A percentile compares a stretch with the other conserved stretches of the same genome.
These are phyloP conservation scores for Amanita polypyramis DNA, from an alignment of 768 basidiomycete species.

Conservation along the genomic window DNA sequence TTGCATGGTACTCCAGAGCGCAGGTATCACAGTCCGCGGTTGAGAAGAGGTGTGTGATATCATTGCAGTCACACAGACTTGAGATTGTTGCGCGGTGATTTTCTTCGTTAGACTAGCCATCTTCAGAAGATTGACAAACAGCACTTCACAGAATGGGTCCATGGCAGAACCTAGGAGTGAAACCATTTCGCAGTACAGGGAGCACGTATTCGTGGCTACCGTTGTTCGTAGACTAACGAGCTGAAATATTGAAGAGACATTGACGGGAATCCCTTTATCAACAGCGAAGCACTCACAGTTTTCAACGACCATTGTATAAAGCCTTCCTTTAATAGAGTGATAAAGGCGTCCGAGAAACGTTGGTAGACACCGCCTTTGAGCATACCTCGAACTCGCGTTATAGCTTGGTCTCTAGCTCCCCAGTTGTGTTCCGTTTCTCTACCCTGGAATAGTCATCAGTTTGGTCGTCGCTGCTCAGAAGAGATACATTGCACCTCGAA, in stretches of 20 bases:
- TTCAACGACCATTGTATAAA: constrained; percentile 80
- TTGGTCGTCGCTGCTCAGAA: background rate
- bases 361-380: constrained; percentile 74
- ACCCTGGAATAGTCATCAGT: constrained; percentile 39
- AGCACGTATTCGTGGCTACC: constrained; percentile 68
- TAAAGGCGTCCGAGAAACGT: constrained; percentile 66
- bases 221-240: constrained; percentile 86
- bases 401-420: constrained; percentile 67
- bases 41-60: constrained; percentile 62
- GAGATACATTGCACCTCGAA: constrained; percentile 55
- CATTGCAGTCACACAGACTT: constrained; percentile 56
- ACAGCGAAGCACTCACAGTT: constrained; percentile 42
- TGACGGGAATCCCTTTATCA: background rate
- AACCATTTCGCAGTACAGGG: constrained; percentile 69
- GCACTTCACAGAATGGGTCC: constrained; percentile 71
- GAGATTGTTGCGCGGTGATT: constrained; percentile 79
- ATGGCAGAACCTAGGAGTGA: constrained; percentile 51
- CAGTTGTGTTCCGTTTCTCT: constrained; percentile 97
- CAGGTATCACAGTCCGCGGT: constrained; percentile 56
- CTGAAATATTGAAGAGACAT: constrained; percentile 27
- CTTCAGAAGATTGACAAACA: constrained; percentile 68
- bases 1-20: constrained; percentile 56
- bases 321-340: constrained; percentile 61
- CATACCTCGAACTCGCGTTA: constrained; percentile 80
- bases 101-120: constrained; percentile 93